These are phyloP conservation scores for Orbilia brochopaga DNA, from an alignment of 2,329 filamentous ascomycete genomes.

Conservation along the genomic window DNA sequence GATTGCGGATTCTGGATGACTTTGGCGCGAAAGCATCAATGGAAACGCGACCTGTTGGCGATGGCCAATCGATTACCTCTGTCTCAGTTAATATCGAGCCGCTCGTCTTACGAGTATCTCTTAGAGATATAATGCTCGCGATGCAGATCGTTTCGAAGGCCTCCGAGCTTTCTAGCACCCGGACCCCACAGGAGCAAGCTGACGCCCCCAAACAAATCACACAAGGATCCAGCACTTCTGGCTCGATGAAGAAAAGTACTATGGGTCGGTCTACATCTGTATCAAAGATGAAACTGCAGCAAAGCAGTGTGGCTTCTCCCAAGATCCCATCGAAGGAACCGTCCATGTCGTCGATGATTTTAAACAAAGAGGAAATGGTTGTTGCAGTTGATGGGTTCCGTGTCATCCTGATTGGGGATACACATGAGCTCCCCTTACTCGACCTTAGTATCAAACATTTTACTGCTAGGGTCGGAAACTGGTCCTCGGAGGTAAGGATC, in stretches of 20 bases:
- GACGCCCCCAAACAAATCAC: constrained; percentile 60
- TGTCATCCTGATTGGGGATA: constrained; percentile 90
- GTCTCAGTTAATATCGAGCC: constrained; percentile 90
- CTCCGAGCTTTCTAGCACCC: constrained; percentile 72
- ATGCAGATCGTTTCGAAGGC: constrained; percentile 91
- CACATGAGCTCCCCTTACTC: constrained; percentile 92
- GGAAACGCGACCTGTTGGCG: constrained; percentile 71
- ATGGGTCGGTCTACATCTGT: constrained; percentile 57
- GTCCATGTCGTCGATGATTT: constrained; percentile 39
- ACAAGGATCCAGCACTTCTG: constrained; percentile 55
- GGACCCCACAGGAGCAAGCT: constrained; percentile 61
- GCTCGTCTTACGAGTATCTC: constrained; percentile 83
- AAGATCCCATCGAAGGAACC: constrained; percentile 42
- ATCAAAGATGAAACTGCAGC: constrained; percentile 56
- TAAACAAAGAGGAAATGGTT: constrained; percentile 74
- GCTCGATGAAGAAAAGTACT: constrained; percentile 35
- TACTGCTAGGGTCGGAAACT: constrained; percentile 81
- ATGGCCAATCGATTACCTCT: constrained; percentile 69
- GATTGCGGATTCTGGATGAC: constrained; percentile 91
- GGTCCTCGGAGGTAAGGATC: constrained; percentile 65
- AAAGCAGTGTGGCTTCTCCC: constrained; percentile 59
- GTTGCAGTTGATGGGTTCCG: constrained; percentile 85
- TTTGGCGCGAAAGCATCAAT: constrained; percentile 91
- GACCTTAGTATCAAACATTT: constrained; percentile 94
- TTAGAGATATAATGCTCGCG: constrained; percentile 91